Percentiles rank a stretch among this genome's conserved stretches.
Evolutionary conservation across 345 rosid genomes (phyloP).

Genomic region (Sapria himalayana): DNA sequence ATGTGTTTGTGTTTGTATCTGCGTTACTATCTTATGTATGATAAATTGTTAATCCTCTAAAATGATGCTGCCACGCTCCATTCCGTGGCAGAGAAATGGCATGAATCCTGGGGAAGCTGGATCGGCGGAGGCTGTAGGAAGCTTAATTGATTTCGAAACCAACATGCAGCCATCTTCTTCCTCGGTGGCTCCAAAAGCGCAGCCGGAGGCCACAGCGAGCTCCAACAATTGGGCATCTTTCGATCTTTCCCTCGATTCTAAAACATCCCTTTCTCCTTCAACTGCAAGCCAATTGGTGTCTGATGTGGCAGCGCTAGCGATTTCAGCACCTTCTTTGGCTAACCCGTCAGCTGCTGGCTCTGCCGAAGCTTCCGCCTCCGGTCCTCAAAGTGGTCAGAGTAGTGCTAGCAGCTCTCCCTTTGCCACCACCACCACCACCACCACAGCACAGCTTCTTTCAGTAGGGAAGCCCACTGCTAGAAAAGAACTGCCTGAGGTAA

Average conservation of each 20-base stretch:
- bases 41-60: too few species aligned
- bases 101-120: constrained; percentile 53
- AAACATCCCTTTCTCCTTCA: constrained; percentile 32
- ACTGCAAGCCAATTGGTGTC: constrained; percentile 46
- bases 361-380: constrained; percentile 18
- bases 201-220: constrained; percentile 18
- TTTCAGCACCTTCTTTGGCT: constrained; percentile 29
- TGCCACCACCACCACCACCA: constrained; percentile 29
- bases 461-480: constrained; percentile 29
- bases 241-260: constrained; percentile 26
- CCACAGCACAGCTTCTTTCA: constrained; percentile 18
- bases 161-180: constrained; percentile 45
- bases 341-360: constrained; percentile 15
- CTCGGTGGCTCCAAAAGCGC: constrained; percentile 19
- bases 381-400: constrained; percentile 20
- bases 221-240: constrained; percentile 68
- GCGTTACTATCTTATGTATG: too few species aligned
- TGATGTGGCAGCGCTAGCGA: constrained; percentile 51
- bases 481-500: constrained; percentile 66
- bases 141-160: constrained; percentile 89
- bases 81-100: too few species aligned
- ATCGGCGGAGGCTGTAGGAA: constrained; percentile 28
- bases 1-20: too few species aligned
- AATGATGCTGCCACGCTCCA: too few species aligned
- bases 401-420: too few species aligned